Percentiles rank a stretch among this genome's conserved stretches.
These are phyloP conservation scores for Naganishia randhawae DNA, from an alignment of 768 basidiomycete species.

Conservation along the genomic window DNA sequence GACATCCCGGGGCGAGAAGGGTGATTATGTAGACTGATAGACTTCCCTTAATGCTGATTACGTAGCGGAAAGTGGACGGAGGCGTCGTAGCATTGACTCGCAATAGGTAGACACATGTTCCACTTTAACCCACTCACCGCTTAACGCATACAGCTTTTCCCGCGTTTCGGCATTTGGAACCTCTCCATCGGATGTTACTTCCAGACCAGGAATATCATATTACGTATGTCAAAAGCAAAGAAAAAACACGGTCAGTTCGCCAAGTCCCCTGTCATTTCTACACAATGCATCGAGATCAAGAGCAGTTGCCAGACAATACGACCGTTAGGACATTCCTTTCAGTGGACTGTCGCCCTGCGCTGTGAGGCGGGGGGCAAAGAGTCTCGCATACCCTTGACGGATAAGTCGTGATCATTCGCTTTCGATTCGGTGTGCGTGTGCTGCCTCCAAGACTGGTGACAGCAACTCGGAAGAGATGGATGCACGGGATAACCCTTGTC, in stretches of 20 bases:
- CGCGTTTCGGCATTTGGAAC: no score
- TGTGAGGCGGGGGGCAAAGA: not conserved
- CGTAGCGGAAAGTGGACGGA: no score
- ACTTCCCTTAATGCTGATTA: no score
- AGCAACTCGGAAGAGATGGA: not conserved
- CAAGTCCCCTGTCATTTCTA: not conserved
- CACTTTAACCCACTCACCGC: no score
- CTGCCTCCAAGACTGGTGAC: not conserved
- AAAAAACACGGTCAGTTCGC: not conserved
- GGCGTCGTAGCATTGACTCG: no score
- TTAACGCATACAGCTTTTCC: no score
- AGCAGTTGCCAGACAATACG: not conserved
- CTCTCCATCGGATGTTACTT: no score
- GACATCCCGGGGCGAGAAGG: no score
- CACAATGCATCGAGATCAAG: not conserved
- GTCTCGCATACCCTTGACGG: slow-evolving; percentile 18
- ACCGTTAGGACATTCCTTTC: not conserved
- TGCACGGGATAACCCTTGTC: not conserved
- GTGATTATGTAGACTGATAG: no score
- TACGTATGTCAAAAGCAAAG: no score
- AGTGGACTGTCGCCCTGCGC: slow-evolving; percentile 7
- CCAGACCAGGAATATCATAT: no score
- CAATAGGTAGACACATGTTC: no score
- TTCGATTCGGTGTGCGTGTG: not conserved
- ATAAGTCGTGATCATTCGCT: slow-evolving; percentile 20